Percentiles rank a stretch among this genome's conserved stretches.
phyloP scores from a whole-genome alignment of 352 stramenopile genomes.

The Aphanomyces cochlioides region DNA sequence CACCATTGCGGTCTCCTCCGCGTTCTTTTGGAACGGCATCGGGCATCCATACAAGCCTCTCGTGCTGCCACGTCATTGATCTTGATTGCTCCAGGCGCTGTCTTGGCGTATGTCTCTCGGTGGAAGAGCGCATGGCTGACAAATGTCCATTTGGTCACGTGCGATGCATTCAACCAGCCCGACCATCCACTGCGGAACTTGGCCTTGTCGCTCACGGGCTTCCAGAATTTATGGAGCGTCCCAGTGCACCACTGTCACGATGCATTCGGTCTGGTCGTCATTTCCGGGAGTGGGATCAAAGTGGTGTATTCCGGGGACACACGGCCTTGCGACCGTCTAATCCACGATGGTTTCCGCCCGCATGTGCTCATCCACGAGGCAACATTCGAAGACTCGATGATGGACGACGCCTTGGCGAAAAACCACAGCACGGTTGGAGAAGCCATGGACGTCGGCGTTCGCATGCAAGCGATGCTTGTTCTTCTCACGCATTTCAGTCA shows the following conservation, averaged over 20 bases:
- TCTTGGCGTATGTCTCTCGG: conserved; percentile 58
- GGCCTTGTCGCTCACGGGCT: conserved; percentile 36
- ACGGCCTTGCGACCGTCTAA: conserved; percentile 14
- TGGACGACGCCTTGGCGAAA: conserved; percentile 71
- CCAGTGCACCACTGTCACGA: conserved; percentile 80
- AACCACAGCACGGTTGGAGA: conserved; percentile 74
- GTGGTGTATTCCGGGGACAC: conserved; percentile 27
- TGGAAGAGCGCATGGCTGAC: conserved; percentile 32
- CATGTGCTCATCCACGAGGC: conserved; percentile 85
- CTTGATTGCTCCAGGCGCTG: conserved; percentile 50
- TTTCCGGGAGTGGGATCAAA: conserved; percentile 45
- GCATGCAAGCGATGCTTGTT: conserved; percentile 51
- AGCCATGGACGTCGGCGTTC: conserved; percentile 49
- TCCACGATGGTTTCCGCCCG: conserved; percentile 11
- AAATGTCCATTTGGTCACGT: conserved; percentile 43
- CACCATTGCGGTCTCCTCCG: conserved; percentile 39
- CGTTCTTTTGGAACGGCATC: conserved; percentile 20
- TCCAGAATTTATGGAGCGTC: conserved; percentile 51
- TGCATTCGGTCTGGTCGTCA: conserved; percentile 67
- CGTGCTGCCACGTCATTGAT: conserved; percentile 32
- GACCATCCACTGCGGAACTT: conserved; percentile 36
- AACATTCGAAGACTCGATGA: conserved; percentile 84
- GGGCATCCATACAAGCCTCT: neutral
- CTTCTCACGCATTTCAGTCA: conserved; percentile 86
- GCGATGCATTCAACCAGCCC: conserved; percentile 51